These are phyloP conservation scores for Poa pratensis DNA, from an alignment of 176 grass and related monocot species.

Conservation along the genomic window DNA sequence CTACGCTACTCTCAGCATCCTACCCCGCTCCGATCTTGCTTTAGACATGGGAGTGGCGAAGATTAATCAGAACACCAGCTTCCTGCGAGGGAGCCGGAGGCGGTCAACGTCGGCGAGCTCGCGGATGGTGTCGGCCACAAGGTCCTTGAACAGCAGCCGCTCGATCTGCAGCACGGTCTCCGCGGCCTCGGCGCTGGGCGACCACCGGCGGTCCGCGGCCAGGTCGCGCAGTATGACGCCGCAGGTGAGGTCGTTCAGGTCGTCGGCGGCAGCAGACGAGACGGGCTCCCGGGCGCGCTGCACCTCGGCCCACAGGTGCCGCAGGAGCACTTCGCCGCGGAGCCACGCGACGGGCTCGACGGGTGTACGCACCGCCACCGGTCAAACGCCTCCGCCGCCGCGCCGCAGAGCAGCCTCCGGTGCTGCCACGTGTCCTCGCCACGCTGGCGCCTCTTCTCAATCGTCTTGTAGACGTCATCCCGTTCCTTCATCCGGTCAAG, in stretches of 20 bases:
- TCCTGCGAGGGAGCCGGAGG: slow-evolving; percentile 61
- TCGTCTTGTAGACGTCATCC: slow-evolving; percentile 42
- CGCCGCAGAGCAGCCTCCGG: slow-evolving; percentile 63
- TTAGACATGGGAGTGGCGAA: neutral
- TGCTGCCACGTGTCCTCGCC: slow-evolving; percentile 46
- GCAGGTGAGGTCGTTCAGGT: slow-evolving; percentile 60
- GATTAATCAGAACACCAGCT: slow-evolving; percentile 67
- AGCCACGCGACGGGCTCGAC: slow-evolving; percentile 50
- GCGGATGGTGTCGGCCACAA: slow-evolving; percentile 83
- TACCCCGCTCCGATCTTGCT: too few species aligned
- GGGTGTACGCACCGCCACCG: slow-evolving; percentile 50
- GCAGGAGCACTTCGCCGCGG: slow-evolving; percentile 38
- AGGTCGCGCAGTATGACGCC: slow-evolving; percentile 70
- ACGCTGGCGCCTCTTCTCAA: slow-evolving; percentile 38
- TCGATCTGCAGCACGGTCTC: slow-evolving; percentile 81
- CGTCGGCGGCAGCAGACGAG: neutral
- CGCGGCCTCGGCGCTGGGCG: slow-evolving; percentile 42
- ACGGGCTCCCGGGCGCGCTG: slow-evolving; percentile 47
- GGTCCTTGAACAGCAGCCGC: slow-evolving; percentile 85
- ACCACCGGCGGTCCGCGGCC: slow-evolving; percentile 44
- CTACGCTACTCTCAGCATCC: neutral
- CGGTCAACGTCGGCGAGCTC: slow-evolving; percentile 60
- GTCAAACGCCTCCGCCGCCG: slow-evolving; percentile 67
- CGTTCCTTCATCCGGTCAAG: slow-evolving; percentile 27
- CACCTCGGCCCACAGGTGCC: slow-evolving; percentile 64